Base-by-base conservation (phyloP, 2,329 filamentous ascomycete species). In the Akanthomyces lecanii region DNA sequence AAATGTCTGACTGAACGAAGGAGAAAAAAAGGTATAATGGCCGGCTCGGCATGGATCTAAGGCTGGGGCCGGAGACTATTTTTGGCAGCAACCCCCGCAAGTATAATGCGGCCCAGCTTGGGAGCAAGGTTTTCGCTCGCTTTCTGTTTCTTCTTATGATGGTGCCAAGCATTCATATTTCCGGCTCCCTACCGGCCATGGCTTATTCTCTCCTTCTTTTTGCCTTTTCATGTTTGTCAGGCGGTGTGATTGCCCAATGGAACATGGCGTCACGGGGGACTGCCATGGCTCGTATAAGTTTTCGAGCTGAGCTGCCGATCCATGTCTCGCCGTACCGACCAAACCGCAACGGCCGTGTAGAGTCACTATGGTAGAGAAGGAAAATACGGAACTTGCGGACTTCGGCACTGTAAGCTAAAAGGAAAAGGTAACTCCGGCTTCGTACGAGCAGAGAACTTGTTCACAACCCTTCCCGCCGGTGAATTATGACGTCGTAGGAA, bases 21-120 rank as follows among this genome's bases (percentile, higher is more conserved):
- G 30, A 33, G 30, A 33, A 33, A 10, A 45, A 45, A 45, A n/a
- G 2, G n/a, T 8, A 5, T 45, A 18, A 45, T 21, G 5, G 18
- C 42, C 14, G 42, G 42, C 48, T 51, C 28, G 2, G 16, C 25
- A 18, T 28, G 28, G 18, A 51, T 51, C 28, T 7, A 18, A 21
- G 40, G 25, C 25, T 56, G 25, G 18, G 25, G 25, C 23, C 16
- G 16, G 10, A 10, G 14, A 57, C 55, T 57, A 57, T 57, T 57
- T 57, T 57, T 57, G 30, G 55, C 5, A 36, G 55, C 42, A 40
- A 57, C 21, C 55, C 55, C 55, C 42, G 42, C 55, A 57, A 44
- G n/a, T n/a, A n/a, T n/a, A n/a, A 48, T 25, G 45, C 23, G 21
- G 30, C 18, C 21, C 38, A 55, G 52, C 28, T 7, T 30, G 21